Evolutionary conservation across 306 rosid species (phyloP).

Genomic region (Purshia tridentata): DNA sequence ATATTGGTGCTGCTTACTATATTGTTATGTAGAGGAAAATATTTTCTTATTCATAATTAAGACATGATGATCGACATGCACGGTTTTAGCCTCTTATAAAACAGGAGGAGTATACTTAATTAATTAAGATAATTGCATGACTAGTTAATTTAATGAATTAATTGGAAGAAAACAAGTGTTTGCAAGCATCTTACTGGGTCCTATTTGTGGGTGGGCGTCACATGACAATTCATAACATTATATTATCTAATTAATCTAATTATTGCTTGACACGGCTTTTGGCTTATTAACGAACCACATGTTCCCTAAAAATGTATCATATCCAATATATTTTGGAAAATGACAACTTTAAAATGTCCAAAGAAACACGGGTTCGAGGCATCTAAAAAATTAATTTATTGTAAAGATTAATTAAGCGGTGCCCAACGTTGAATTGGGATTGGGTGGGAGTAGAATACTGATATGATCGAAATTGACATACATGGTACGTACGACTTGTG

Average conservation of each 20-base stretch:
- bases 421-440: slow-evolving; percentile 13
- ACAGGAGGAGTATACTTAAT: neutral
- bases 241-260: neutral
- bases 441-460: neutral
- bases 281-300: neutral
- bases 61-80: neutral
- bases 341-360: neutral
- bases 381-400: neutral
- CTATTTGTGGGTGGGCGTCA: slow-evolving; percentile 5
- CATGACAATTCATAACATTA: slow-evolving; percentile 6
- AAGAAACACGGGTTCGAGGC: neutral
- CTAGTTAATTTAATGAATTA: neutral
- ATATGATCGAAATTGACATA: neutral
- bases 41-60: no score
- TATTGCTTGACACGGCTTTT: neutral
- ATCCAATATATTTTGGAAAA: neutral
- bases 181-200: slow-evolving; percentile 9
- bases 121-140: neutral
- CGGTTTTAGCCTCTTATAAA: neutral
- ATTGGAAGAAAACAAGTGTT: neutral
- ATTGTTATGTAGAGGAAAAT: no score
- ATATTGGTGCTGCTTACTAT: no score
- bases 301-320: slow-evolving; percentile 27
- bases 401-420: neutral
- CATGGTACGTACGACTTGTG: slow-evolving; percentile 14